Evolutionary conservation across 75 land plant species (phyloP).

Genomic region (Azolla pinnata): DNA sequence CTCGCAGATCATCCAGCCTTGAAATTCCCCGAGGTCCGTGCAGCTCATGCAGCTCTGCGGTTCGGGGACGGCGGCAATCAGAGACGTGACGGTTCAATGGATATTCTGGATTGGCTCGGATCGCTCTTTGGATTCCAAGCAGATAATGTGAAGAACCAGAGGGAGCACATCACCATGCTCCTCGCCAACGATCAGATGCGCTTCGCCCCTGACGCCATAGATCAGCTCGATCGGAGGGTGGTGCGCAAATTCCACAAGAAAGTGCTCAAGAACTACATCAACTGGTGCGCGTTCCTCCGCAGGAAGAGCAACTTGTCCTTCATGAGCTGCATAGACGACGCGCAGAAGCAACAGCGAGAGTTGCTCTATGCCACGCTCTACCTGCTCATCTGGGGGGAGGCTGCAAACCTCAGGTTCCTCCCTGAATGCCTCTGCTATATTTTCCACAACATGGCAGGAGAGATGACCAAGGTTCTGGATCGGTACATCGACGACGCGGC

Average conservation of each 20-base stretch:
- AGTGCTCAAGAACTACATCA: constrained; percentile 51
- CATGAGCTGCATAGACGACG: background rate
- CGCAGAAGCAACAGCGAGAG: constrained; percentile 19
- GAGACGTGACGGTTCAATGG: no score
- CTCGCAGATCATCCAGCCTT: constrained; percentile 75
- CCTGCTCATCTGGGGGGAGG: constrained; percentile 89
- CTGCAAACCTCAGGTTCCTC: constrained; percentile 80
- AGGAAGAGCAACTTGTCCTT: constrained; percentile 27
- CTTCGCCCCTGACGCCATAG: constrained; percentile 56
- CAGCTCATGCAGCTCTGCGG: constrained; percentile 65
- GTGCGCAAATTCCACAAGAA: constrained; percentile 45
- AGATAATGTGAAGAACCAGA: constrained; percentile 73
- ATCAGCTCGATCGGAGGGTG: constrained; percentile 47
- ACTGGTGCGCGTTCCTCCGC: constrained; percentile 64
- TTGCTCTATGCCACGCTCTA: constrained; percentile 64
- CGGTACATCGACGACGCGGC: constrained; percentile 36
- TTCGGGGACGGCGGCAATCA: constrained; percentile 45
- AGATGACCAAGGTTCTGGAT: constrained; percentile 40
- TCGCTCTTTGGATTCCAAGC: constrained; percentile 75
- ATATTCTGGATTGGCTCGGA: constrained; percentile 85
- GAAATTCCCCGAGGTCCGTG: constrained; percentile 83
- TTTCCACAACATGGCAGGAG: constrained; percentile 54
- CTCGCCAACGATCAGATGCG: constrained; percentile 90
- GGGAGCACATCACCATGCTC: constrained; percentile 82
- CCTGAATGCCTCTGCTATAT: constrained; percentile 84